Evolutionary conservation across 306 rosid genomes (phyloP).

Genomic region (Cucurbita argyrosperma): DNA sequence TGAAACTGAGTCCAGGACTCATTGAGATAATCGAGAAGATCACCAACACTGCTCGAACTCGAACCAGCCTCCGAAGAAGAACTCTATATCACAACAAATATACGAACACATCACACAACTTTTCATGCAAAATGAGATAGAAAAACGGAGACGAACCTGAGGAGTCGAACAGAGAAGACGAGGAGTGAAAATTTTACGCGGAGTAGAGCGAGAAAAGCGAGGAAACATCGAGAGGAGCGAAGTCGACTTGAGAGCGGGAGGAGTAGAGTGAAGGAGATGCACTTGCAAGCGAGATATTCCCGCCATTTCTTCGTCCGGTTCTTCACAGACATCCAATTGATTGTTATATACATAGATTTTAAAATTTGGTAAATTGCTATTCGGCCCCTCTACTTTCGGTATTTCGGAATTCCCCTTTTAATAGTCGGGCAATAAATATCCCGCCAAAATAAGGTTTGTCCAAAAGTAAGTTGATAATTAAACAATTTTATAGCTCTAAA

Average conservation of each 20-base stretch:
- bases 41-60: conserved; percentile 46
- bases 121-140: neutral
- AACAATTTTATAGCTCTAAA: no score
- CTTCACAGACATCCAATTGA: neutral
- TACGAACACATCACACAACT: neutral
- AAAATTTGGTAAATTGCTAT: neutral
- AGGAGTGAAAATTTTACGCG: conserved; percentile 17
- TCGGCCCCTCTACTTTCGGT: neutral
- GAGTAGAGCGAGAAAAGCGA: neutral
- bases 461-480: no score
- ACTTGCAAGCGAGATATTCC: conserved; percentile 27
- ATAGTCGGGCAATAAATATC: no score
- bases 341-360: neutral
- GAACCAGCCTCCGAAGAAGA: conserved; percentile 22
- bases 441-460: no score
- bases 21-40: conserved; percentile 69
- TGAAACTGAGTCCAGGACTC: conserved; percentile 97
- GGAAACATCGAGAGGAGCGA: conserved; percentile 10
- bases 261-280: conserved; percentile 18
- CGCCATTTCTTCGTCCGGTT: conserved; percentile 22
- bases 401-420: neutral
- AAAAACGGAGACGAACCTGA: conserved; percentile 13
- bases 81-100: conserved; percentile 12
- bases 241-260: conserved; percentile 21
- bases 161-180: conserved; percentile 25